Evolutionary conservation across 108 stramenopile species (phyloP).

Genomic region (Aurantiochytrium sp.): DNA sequence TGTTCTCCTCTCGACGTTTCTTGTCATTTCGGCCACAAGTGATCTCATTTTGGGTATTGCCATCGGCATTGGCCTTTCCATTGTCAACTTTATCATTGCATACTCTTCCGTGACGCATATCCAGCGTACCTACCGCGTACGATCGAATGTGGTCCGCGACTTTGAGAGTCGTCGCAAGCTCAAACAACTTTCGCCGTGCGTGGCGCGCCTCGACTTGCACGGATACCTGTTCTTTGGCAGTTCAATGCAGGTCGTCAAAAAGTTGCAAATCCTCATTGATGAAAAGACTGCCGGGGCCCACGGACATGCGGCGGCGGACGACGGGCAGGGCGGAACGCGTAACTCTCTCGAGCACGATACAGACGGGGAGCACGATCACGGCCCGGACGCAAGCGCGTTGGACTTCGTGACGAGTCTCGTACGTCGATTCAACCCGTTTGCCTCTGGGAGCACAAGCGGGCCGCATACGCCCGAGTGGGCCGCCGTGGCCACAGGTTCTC

Average conservation of each 20-base stretch:
- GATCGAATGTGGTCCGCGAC: conserved; percentile 4
- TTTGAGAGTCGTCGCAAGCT: background rate
- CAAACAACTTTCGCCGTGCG: background rate
- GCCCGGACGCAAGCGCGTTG: background rate
- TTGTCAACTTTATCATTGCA: conserved; percentile 24
- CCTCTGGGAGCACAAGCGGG: no score
- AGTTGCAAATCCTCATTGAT: background rate
- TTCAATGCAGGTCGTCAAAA: conserved; percentile 1
- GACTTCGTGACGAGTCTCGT: background rate
- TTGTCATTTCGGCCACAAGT: conserved; percentile 55
- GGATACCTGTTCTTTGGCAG: background rate
- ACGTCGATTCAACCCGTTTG: background rate
- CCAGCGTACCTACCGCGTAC: background rate
- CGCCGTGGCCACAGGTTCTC: background rate
- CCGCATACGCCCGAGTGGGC: background rate
- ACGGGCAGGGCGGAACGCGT: no score
- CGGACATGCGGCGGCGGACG: background rate
- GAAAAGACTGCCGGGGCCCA: background rate
- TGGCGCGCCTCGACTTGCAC: background rate
- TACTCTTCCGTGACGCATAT: background rate
- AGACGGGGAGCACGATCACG: background rate
- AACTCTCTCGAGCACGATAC: background rate
- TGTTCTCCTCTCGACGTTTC: conserved; percentile 69
- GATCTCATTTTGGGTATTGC: conserved; percentile 80
- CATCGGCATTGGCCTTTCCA: conserved; percentile 49